Evolutionary conservation across 2,329 filamentous ascomycete genomes (phyloP).

Genomic region (Exophiala xenobiotica): DNA sequence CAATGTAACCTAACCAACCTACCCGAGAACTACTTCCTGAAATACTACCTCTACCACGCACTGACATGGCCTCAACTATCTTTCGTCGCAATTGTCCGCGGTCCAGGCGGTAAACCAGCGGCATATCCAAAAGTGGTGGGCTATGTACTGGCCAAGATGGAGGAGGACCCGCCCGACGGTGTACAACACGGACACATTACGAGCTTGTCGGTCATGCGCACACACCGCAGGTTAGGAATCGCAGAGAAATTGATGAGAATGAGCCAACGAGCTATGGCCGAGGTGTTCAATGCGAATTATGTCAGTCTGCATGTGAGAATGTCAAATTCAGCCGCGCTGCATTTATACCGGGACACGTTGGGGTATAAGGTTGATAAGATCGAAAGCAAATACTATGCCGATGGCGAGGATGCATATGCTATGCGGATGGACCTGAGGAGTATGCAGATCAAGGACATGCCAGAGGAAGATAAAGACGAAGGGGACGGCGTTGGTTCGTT

Average conservation of each 20-base stretch:
- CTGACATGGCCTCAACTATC: conserved; percentile 96
- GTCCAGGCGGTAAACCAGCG: conserved; percentile 68
- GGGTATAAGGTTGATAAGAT: conserved; percentile 81
- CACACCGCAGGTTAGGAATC: conserved; percentile 83
- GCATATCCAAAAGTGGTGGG: conserved; percentile 97
- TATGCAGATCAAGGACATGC: conserved; percentile 47
- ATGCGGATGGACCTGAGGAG: conserved; percentile 81
- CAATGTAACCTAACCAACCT: conserved; percentile 98
- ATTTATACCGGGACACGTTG: conserved; percentile 88
- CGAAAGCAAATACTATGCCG: conserved; percentile 90
- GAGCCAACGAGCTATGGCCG: conserved; percentile 94
- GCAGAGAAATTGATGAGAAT: conserved; percentile 98
- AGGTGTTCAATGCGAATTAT: conserved; percentile 86
- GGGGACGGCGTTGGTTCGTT: conserved; percentile 69
- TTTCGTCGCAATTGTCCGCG: conserved; percentile 92
- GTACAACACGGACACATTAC: conserved; percentile 96
- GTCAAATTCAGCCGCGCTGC: conserved; percentile 86
- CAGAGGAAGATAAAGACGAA: conserved; percentile 57
- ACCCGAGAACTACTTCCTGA: conserved; percentile 99
- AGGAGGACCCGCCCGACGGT: conserved; percentile 91
- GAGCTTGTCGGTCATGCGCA: conserved; percentile 91
- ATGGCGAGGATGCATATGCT: conserved; percentile 91
- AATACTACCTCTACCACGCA: conserved; percentile 99
- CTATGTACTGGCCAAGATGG: conserved; percentile 99
- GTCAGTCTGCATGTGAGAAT: conserved; percentile 95